These are phyloP conservation scores for Pseudofabraea citricarpa DNA, from an alignment of 2,329 filamentous ascomycete species.

Conservation along the genomic window DNA sequence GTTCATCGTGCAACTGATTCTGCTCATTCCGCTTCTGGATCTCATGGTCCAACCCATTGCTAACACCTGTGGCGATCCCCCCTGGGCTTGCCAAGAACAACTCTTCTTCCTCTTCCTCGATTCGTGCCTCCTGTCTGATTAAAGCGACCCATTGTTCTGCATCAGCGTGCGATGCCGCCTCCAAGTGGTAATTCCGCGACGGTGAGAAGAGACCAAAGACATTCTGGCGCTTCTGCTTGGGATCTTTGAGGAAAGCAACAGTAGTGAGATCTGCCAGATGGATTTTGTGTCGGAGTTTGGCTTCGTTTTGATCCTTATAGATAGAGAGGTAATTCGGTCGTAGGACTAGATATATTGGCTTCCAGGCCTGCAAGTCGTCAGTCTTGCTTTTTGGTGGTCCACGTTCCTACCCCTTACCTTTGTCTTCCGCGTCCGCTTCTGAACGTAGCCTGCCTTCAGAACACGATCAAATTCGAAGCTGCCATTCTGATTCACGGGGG, in stretches of 20 bases:
- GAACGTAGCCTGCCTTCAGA: slow-evolving; percentile 80
- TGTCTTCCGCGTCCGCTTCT: slow-evolving; percentile 88
- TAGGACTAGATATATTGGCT: slow-evolving; percentile 81
- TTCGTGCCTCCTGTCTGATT: slow-evolving; percentile 73
- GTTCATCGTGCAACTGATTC: slow-evolving; percentile 22
- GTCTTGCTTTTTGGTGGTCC: background rate
- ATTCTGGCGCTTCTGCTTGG: slow-evolving; percentile 79
- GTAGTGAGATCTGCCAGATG: slow-evolving; percentile 86
- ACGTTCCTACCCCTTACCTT: slow-evolving; percentile 52
- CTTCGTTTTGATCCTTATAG: slow-evolving; percentile 89
- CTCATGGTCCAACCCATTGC: slow-evolving; percentile 22
- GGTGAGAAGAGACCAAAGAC: slow-evolving; percentile 92
- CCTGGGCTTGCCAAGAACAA: slow-evolving; percentile 68
- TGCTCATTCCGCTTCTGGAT: slow-evolving; percentile 19
- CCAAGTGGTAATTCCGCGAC: slow-evolving; percentile 85
- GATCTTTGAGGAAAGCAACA: slow-evolving; percentile 81
- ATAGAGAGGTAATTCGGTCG: slow-evolving; percentile 86
- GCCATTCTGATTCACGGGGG: slow-evolving; percentile 88
- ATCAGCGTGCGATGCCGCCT: slow-evolving; percentile 68
- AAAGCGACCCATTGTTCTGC: slow-evolving; percentile 82
- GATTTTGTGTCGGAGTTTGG: slow-evolving; percentile 83
- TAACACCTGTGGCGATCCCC: slow-evolving; percentile 27
- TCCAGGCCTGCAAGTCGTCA: slow-evolving; percentile 65
- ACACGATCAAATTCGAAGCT: slow-evolving; percentile 95
- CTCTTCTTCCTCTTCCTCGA: slow-evolving; percentile 85